Conservation (phyloP, 352 stramenopile genomes). For the Globisporangium megalacanthum region DNA sequence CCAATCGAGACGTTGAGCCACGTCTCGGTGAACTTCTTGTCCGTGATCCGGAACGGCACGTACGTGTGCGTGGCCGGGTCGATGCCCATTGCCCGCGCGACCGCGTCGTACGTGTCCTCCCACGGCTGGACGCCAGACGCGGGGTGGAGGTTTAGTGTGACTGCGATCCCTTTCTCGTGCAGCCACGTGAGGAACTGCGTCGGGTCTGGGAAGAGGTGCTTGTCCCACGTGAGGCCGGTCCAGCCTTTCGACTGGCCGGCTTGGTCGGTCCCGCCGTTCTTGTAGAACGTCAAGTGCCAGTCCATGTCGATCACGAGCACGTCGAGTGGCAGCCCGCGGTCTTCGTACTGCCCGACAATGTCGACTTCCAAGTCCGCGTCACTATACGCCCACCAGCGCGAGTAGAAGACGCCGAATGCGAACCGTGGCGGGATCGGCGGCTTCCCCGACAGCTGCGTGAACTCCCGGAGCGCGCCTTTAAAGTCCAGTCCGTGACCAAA, state of each 20-base stretch:
- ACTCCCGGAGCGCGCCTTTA: slow-evolving; percentile 32
- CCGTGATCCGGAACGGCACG: slow-evolving; percentile 31
- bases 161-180: slow-evolving; percentile 22
- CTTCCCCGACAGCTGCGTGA: slow-evolving; percentile 23
- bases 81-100: slow-evolving; percentile 29
- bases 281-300: slow-evolving; percentile 48
- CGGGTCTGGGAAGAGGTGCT: slow-evolving; percentile 33
- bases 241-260: slow-evolving; percentile 26
- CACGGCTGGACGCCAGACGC: slow-evolving; percentile 35
- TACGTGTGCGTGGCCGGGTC: slow-evolving; percentile 22
- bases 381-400: slow-evolving; percentile 45
- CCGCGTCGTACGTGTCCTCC: slow-evolving; percentile 27
- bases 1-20: slow-evolving; percentile 26
- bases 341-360: slow-evolving; percentile 28
- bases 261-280: slow-evolving; percentile 22
- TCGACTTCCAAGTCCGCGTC: slow-evolving; percentile 25
- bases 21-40: slow-evolving; percentile 22
- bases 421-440: slow-evolving; percentile 31
- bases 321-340: slow-evolving; percentile 31
- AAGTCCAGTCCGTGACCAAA: slow-evolving; percentile 39
- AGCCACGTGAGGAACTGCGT: slow-evolving; percentile 27
- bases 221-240: slow-evolving; percentile 51
- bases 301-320: slow-evolving; percentile 63
- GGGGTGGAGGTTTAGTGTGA: slow-evolving; percentile 47
- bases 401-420: slow-evolving; percentile 40